Conservation (phyloP, 768 basidiomycete species). For the Tulasnella sp. region DNA sequence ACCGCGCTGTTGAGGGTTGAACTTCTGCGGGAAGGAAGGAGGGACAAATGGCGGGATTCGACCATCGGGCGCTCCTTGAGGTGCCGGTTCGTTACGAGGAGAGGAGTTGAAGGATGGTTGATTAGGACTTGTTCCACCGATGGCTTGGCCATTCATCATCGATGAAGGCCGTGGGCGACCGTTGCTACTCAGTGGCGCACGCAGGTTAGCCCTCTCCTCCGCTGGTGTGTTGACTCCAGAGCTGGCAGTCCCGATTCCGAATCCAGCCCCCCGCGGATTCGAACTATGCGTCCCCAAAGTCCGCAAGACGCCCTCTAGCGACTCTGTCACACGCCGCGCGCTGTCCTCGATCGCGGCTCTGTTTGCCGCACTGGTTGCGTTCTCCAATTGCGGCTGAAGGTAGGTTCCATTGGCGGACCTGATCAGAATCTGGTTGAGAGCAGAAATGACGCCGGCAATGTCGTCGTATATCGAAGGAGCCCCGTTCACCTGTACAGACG, state of each 20-base stretch:
- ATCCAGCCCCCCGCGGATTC: too few species aligned
- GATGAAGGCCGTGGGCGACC: too few species aligned
- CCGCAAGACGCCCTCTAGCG: background rate
- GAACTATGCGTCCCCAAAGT: background rate
- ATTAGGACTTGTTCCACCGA: background rate
- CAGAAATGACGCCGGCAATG: background rate
- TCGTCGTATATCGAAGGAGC: constrained; percentile 7
- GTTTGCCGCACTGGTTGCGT: background rate
- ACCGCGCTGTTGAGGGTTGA: background rate
- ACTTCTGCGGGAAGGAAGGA: background rate
- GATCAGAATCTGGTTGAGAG: constrained; percentile 2
- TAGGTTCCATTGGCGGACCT: constrained; percentile 9
- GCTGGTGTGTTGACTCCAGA: too few species aligned
- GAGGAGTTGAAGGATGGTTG: background rate
- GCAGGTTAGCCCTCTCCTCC: too few species aligned
- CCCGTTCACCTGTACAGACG: background rate
- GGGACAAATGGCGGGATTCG: background rate
- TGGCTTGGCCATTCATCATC: background rate
- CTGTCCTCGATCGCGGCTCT: background rate
- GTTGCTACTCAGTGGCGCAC: too few species aligned
- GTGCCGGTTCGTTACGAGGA: background rate
- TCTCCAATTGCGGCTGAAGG: background rate
- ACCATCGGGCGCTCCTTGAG: background rate
- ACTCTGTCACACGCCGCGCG: background rate
- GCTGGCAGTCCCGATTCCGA: too few species aligned